A percentile compares a stretch with the other conserved stretches of the same genome.
These are phyloP conservation scores for Dimocarpus longan DNA, from an alignment of 345 rosid species.

Conservation along the genomic window DNA sequence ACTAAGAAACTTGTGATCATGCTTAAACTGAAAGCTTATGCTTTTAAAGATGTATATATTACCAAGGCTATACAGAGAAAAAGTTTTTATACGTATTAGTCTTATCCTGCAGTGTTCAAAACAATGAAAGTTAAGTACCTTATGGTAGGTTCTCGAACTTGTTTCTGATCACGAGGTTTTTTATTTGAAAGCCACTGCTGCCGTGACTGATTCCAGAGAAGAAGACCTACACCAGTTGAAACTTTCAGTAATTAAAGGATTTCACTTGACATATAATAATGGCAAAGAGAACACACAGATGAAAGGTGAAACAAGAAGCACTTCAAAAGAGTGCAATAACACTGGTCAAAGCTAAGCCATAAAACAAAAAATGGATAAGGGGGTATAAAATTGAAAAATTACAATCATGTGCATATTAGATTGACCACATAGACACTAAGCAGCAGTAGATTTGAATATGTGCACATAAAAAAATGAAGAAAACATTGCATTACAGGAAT, in stretches of 20 bases:
- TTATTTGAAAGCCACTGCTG: constrained; percentile 68
- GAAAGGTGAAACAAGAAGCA: background rate
- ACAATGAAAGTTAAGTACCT: constrained; percentile 41
- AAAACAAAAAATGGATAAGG: background rate
- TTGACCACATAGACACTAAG: background rate
- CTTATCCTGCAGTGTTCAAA: background rate
- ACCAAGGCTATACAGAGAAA: background rate
- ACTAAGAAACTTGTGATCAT: too few relatives aligned
- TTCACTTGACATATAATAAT: constrained; percentile 13
- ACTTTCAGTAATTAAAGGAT: constrained; percentile 10
- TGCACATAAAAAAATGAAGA: background rate
- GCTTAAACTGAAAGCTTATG: too few relatives aligned
- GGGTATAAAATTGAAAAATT: background rate
- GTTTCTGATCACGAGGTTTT: constrained; percentile 33
- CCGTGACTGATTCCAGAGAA: constrained; percentile 74
- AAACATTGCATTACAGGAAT: background rate
- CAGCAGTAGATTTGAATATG: background rate
- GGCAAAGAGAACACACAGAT: background rate
- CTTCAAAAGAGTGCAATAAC: background rate
- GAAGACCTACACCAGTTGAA: constrained; percentile 48
- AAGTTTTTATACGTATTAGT: background rate
- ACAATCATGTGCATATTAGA: background rate
- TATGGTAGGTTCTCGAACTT: constrained; percentile 63
- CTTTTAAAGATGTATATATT: background rate
- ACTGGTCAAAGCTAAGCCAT: too few relatives aligned